A percentile compares a stretch with the other conserved stretches of the same genome.
These are phyloP conservation scores for Rhizoclosmatium sp. DNA, from an alignment of 192 early-diverging fungal species.

Conservation along the genomic window DNA sequence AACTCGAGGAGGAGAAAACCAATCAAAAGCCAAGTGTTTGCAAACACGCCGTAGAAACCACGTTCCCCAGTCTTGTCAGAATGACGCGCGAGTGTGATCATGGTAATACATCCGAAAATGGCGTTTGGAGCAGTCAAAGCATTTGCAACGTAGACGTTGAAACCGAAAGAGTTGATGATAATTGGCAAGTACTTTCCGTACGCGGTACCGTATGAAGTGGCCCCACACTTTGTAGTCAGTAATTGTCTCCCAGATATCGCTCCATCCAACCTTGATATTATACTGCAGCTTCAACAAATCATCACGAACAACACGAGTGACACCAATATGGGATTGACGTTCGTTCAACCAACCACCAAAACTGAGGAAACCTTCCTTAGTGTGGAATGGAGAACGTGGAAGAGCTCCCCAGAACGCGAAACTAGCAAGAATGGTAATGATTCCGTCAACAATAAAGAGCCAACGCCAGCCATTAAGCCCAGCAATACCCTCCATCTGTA, in stretches of 20 bases:
- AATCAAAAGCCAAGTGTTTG: slow-evolving; percentile 25
- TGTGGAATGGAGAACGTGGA: slow-evolving; percentile 51
- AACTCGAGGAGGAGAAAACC: slow-evolving; percentile 3
- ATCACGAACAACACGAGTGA: slow-evolving; percentile 35
- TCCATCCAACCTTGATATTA: slow-evolving; percentile 9
- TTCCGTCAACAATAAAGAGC: slow-evolving; percentile 71
- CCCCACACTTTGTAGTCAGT: slow-evolving; percentile 41
- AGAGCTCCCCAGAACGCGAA: slow-evolving; percentile 63
- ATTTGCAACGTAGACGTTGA: slow-evolving; percentile 13
- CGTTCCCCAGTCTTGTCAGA: slow-evolving; percentile 14
- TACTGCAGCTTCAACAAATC: slow-evolving; percentile 45
- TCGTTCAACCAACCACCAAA: slow-evolving; percentile 45
- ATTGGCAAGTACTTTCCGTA: slow-evolving; percentile 34
- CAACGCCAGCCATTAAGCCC: slow-evolving; percentile 66
- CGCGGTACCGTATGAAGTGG: background rate
- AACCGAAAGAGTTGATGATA: slow-evolving; percentile 40
- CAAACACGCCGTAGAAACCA: slow-evolving; percentile 25
- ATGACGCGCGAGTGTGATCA: slow-evolving; percentile 7
- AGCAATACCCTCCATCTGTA: too few relatives aligned
- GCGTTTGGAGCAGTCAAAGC: too few relatives aligned
- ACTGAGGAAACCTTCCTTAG: background rate
- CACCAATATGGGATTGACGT: slow-evolving; percentile 60
- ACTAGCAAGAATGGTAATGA: slow-evolving; percentile 41
- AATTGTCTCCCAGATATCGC: slow-evolving; percentile 31
- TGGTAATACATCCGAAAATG: slow-evolving; percentile 12